These are phyloP conservation scores for Fusarium solani-melongenae DNA, from an alignment of 2,329 filamentous ascomycete species.

Conservation along the genomic window DNA sequence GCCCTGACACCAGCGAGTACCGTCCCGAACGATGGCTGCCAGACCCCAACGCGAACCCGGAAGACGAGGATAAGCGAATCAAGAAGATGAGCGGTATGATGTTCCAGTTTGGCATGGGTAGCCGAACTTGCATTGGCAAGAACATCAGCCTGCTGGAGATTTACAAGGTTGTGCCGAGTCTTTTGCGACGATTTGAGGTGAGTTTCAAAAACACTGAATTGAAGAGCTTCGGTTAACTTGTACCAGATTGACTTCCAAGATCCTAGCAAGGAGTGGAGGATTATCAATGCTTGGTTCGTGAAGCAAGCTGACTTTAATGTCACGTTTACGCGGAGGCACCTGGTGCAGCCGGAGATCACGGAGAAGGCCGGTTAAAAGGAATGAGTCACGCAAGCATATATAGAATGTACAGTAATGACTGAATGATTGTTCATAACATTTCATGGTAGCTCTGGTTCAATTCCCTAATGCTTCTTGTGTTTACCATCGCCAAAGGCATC, in stretches of 20 bases:
- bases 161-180: constrained; percentile 68
- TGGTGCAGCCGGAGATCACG: constrained; percentile 50
- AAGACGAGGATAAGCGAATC: constrained; percentile 56
- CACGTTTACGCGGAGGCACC: constrained; percentile 55
- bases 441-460: not conserved
- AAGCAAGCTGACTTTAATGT: constrained; percentile 67
- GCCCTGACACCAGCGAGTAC: constrained; percentile 72
- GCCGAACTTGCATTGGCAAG: constrained; percentile 76
- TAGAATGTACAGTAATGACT: not conserved
- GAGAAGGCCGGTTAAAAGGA: constrained; percentile 19
- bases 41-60: constrained; percentile 51
- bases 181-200: constrained; percentile 39
- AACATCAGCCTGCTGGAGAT: constrained; percentile 73
- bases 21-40: constrained; percentile 75
- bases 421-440: not conserved
- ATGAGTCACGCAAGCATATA: not conserved
- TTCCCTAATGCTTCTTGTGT: not conserved
- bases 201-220: rapidly evolving
- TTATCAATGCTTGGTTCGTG: constrained; percentile 72
- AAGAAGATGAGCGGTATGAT: constrained; percentile 44
- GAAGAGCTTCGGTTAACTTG: not conserved
- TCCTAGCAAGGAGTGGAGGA: constrained; percentile 65
- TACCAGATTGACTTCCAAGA: constrained; percentile 64
- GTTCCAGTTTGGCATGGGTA: constrained; percentile 76
- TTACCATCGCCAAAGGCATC: not conserved